Base-by-base conservation (phyloP, 768 basidiomycete species). In the Hysterangium stoloniferum region DNA sequence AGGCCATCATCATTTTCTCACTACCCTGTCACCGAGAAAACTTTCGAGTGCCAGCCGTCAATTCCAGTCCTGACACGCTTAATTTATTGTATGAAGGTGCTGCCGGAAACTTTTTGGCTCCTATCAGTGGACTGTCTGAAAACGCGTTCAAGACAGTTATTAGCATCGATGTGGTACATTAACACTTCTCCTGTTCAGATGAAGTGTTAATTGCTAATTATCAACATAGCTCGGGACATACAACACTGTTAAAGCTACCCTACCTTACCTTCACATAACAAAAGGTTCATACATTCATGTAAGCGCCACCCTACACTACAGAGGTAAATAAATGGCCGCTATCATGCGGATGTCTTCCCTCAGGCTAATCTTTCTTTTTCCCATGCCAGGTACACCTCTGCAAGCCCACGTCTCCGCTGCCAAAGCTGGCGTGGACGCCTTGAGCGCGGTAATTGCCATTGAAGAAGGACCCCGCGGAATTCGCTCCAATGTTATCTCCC, bases 391-490 rank as follows among this genome's bases (percentile, higher is more conserved):
- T 9, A 80, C 81, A 6, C 86, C 89, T 0, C 89, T 82, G 64
- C 94, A 97, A 67, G 90, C 80, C 6, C 95, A 97, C 60, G 91
- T 95, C 11, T 90, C 89, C 11, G 89, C 93, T 7, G 94, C 94
- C 20, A 99, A 98, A 66, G 93, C 95, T 0, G 95, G 77, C 15
- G 80, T 98, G 31, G 94, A 99, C 62, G 91, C 93, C 0, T 71
- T 93, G 4, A 89, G 87, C 48, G 74, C 76, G 1, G 92, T 89
- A 2, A 67, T 97, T 24, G 92, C 94, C 1, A 78, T 95, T 11
- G 94, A 98, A 68, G 93, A 95, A 68, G 95, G 94, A 1, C 95
- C 94, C 4, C 77, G 80, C 58, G 95, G 95, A n/a, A 81, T 98
- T 17, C 82, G 94, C 40, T 88, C 89, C 15, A 96, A 91, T 58